Base-by-base conservation (phyloP, 352 stramenopile genomes). In the Plasmopara muralis region DNA sequence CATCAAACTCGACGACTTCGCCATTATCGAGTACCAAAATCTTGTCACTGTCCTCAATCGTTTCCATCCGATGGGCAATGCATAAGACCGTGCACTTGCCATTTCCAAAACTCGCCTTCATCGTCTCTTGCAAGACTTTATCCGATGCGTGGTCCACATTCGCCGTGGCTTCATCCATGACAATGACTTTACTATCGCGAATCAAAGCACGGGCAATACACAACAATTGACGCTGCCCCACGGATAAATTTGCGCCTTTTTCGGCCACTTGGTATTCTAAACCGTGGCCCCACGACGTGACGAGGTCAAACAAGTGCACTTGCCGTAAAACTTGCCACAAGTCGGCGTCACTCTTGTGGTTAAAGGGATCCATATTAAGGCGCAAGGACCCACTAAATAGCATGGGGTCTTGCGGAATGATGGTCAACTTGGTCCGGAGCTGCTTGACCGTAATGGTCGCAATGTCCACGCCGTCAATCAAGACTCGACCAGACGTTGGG, bases 121-220 rank as follows among this genome's bases (percentile, higher is more conserved):
- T 95, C 28, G 83, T 92, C 15, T 69, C 60, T 52, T 85, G 68
- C 29, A 78, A 73, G 30, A 75, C 16, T 31, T 60, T 62, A 45
- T 97, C 89, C 16, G 73, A 85, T 44, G 71, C 68, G 14, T 62
- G 52, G 41, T 98, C 93, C 12, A 98, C 86, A 54, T 74, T 89
- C 20, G 86, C 79, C 2, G 96, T 98, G 8, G 94, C 95, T 66
- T 99, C 96, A 64, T 99, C 95, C 43, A 99, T 66, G 18, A 98
- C 73, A 6, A 98, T 65, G 42, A 83, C 68, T 42, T 96, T 95
- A 18, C 82, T 81, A 37, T 96, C 81, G 14, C 87, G 77, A 12
- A 98, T 61, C 16, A 98, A 53, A 9, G 93, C 95, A 34, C 95
- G 78, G 1, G 90, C 93, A 47, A 99, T 97, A 40, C 93, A 98